phyloP scores from a whole-genome alignment of 2,329 filamentous ascomycete genomes.

The Macrophomina phaseolina region DNA sequence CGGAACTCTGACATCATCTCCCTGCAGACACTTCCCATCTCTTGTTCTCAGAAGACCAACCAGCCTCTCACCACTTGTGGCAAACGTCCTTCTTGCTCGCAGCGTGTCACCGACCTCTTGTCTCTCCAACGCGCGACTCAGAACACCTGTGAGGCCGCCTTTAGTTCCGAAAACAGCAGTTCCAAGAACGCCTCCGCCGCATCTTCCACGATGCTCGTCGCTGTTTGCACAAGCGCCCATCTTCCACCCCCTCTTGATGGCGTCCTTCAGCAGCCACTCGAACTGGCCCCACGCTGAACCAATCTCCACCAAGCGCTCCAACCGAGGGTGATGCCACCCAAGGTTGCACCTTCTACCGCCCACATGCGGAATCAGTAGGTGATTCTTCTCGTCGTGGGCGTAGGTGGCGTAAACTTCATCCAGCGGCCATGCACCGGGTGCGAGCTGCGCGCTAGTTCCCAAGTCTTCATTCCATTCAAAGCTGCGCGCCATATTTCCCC shows the following conservation, averaged over 20 bases:
- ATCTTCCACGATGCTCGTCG: slow-evolving; percentile 45
- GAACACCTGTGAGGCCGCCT: slow-evolving; percentile 6
- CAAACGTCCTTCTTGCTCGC: slow-evolving; percentile 11
- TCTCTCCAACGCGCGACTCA: neutral
- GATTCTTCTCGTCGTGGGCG: slow-evolving; percentile 38
- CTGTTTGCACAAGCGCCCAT: slow-evolving; percentile 45
- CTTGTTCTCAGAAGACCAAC: neutral
- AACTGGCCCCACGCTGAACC: slow-evolving; percentile 46
- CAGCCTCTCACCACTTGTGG: slow-evolving; percentile 15
- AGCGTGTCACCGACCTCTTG: neutral
- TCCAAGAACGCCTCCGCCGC: slow-evolving; percentile 45
- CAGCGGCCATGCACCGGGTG: slow-evolving; percentile 44
- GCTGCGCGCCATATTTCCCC: slow-evolving; percentile 43
- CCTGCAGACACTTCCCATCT: neutral
- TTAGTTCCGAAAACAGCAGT: slow-evolving; percentile 38
- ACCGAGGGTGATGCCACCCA: slow-evolving; percentile 44
- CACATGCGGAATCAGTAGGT: slow-evolving; percentile 47
- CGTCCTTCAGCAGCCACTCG: slow-evolving; percentile 41
- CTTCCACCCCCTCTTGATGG: slow-evolving; percentile 41
- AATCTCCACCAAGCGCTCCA: slow-evolving; percentile 46
- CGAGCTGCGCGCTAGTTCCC: slow-evolving; percentile 38
- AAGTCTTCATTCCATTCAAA: slow-evolving; percentile 47
- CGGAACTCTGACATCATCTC: neutral
- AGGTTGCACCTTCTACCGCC: slow-evolving; percentile 44
- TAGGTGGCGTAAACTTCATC: slow-evolving; percentile 48